Evolutionary conservation across 2,329 filamentous ascomycete species (phyloP).

Genomic region (Fusarium sp.): DNA sequence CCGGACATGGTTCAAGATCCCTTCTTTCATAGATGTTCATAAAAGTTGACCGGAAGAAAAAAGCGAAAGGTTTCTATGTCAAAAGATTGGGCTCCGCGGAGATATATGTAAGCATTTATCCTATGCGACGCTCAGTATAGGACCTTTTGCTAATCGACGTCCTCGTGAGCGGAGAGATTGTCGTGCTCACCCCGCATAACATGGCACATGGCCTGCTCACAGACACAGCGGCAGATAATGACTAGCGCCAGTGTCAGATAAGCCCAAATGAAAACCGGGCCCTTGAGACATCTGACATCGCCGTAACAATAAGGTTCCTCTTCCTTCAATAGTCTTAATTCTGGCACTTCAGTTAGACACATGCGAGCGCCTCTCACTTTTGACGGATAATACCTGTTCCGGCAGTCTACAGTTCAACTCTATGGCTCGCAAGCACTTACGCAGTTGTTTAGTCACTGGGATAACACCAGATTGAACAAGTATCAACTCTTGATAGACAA

Average conservation of each 20-base stretch:
- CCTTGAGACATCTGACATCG: background rate
- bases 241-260: background rate
- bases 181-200: background rate
- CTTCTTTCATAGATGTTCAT: too few relatives aligned
- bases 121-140: background rate
- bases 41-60: too few relatives aligned
- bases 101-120: background rate
- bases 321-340: background rate
- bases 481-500: too few relatives aligned
- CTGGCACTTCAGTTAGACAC: background rate
- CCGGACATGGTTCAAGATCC: fast-evolving
- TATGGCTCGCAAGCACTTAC: background rate
- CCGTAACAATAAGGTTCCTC: background rate
- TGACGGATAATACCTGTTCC: fast-evolving
- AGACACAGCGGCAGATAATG: background rate
- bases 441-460: fast-evolving
- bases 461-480: background rate
- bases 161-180: background rate
- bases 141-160: background rate
- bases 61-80: too few relatives aligned
- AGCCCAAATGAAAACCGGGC: background rate
- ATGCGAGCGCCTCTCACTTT: fast-evolving
- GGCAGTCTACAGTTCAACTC: too few relatives aligned
- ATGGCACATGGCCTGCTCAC: background rate
- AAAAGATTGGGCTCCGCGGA: background rate